Percentiles rank a stretch among this genome's conserved stretches.
phyloP scores from a whole-genome alignment of 2,329 filamentous ascomycete species.

The Beauveria asiatica region DNA sequence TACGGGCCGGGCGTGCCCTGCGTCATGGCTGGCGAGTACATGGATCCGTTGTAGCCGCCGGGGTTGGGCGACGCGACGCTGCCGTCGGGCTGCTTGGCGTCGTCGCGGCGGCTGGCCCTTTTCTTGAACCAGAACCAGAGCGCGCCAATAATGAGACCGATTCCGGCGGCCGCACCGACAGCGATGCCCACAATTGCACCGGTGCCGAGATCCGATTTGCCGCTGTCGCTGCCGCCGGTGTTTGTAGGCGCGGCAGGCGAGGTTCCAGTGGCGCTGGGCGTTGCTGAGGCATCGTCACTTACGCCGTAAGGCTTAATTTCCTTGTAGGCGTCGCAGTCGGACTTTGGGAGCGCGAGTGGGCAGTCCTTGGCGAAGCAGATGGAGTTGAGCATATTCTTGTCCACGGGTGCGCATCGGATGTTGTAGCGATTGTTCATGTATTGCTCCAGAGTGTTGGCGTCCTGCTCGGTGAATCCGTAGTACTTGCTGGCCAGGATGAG shows the following conservation, averaged over 20 bases:
- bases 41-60: neutral
- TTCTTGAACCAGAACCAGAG: conserved; percentile 3
- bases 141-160: neutral
- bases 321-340: conserved; percentile 20
- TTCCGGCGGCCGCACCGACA: neutral
- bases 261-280: neutral
- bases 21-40: conserved; percentile 6
- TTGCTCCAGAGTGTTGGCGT: conserved; percentile 16
- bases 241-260: neutral
- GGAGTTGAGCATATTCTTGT: conserved; percentile 17
- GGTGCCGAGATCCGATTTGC: neutral
- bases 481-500: conserved; percentile 17
- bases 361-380: conserved; percentile 21
- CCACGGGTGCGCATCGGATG: conserved; percentile 18
- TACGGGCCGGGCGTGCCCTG: neutral
- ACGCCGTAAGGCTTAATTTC: conserved; percentile 15
- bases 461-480: conserved; percentile 22
- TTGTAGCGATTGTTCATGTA: conserved; percentile 22
- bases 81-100: neutral
- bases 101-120: neutral
- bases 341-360: conserved; percentile 18
- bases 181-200: conserved; percentile 7
- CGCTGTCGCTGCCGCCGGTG: neutral
- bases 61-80: neutral
- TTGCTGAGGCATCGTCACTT: neutral